These are phyloP conservation scores for Trichomonas tenax DNA, from an alignment of 208 protist species.

Conservation along the genomic window DNA sequence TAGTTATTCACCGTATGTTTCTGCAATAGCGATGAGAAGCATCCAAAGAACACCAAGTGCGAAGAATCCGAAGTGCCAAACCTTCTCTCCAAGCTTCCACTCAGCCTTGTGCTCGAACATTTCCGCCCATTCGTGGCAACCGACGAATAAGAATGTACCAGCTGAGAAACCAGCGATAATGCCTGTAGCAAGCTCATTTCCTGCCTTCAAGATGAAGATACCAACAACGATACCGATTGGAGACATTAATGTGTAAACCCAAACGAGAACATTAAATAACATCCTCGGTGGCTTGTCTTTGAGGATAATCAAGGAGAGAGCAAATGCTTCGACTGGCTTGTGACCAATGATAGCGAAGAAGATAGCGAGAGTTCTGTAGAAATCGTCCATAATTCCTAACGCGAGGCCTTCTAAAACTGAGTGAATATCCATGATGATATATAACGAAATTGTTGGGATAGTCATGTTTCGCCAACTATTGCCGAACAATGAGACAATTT, in stretches of 20 bases:
- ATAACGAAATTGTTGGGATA: background rate
- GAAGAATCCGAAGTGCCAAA: background rate
- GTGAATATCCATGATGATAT: background rate
- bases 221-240: background rate
- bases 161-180: background rate
- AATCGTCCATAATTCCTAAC: background rate
- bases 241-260: background rate
- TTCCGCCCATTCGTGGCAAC: background rate
- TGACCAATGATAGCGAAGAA: background rate
- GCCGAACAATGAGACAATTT: background rate
- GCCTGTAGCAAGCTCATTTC: background rate
- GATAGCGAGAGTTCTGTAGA: background rate
- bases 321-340: background rate
- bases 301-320: background rate
- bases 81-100: background rate
- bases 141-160: constrained; percentile 12
- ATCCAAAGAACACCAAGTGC: background rate
- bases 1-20: too few species aligned
- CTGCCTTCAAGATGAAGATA: background rate
- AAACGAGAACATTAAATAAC: background rate
- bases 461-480: background rate
- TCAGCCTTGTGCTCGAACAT: background rate
- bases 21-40: background rate
- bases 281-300: background rate
- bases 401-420: background rate